These are phyloP conservation scores for Geosmithia morbida DNA, from an alignment of 2,329 filamentous ascomycete genomes.

Conservation along the genomic window DNA sequence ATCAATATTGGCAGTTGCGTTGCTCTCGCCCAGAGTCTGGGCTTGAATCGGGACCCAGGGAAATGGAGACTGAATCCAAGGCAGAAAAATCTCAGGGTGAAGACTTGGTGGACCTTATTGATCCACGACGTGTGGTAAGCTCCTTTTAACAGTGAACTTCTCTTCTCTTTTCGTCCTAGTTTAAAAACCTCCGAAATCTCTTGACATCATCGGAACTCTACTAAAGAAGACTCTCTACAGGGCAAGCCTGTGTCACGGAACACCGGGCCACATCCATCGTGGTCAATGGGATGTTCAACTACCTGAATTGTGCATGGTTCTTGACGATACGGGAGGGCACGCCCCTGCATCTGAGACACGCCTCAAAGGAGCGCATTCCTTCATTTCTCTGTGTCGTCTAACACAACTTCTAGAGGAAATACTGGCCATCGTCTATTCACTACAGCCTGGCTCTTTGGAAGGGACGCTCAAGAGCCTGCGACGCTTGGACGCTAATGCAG, in stretches of 20 bases:
- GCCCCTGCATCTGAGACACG: not conserved
- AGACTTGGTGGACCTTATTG: conserved; percentile 2
- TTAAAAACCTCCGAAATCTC: not conserved
- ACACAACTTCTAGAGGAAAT: conserved; percentile 1
- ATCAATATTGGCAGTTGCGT: conserved; percentile 2
- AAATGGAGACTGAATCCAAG: conserved; percentile 1
- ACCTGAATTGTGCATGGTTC: not conserved
- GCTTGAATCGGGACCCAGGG: conserved; percentile 2
- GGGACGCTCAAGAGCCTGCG: not conserved
- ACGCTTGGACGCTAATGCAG: not conserved
- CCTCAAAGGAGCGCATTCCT: conserved; percentile 1
- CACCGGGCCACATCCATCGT: not conserved
- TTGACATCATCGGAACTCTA: not conserved
- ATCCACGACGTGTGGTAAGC: conserved; percentile 2
- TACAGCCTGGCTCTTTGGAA: not conserved
- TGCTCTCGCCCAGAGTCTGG: conserved; percentile 2
- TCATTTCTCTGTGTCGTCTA: conserved; percentile 1
- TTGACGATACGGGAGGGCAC: not conserved
- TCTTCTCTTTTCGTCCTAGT: not conserved
- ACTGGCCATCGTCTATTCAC: not conserved
- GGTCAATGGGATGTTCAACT: conserved; percentile 1
- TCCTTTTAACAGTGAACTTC: too few relatives aligned
- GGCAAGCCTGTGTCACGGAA: conserved; percentile 1
- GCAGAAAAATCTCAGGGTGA: conserved; percentile 1
- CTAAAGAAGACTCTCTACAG: not conserved